phyloP scores from a whole-genome alignment of 1,284 basidiomycete genomes.

The Marasmius fiardii region DNA sequence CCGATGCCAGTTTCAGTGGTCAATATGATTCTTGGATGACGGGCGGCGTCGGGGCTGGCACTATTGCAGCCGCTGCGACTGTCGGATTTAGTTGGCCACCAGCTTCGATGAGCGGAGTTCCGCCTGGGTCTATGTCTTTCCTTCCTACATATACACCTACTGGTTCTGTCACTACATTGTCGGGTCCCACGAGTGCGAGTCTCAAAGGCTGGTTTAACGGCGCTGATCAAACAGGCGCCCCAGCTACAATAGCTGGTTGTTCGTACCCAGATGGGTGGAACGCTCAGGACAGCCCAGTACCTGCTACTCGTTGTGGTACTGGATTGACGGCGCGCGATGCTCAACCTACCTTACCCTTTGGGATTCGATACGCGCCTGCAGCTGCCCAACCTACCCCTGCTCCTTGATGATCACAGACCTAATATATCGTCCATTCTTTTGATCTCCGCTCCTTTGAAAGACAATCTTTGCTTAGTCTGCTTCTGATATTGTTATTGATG shows the following conservation, averaged over 20 bases:
- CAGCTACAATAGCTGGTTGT: conserved; percentile 61
- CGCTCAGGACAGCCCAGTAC: conserved; percentile 41
- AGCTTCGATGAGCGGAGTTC: conserved; percentile 43
- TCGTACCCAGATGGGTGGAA: conserved; percentile 64
- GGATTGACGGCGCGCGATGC: background rate
- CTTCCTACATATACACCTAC: conserved; percentile 76
- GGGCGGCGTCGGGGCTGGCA: conserved; percentile 71
- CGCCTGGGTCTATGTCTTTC: conserved; percentile 33
- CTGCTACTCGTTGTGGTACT: conserved; percentile 41
- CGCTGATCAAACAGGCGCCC: conserved; percentile 50
- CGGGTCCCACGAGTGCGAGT: conserved; percentile 52
- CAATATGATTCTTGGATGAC: conserved; percentile 70
- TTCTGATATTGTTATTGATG: too few relatives aligned
- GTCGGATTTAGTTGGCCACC: conserved; percentile 59
- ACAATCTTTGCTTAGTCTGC: too few relatives aligned
- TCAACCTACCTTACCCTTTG: too few relatives aligned
- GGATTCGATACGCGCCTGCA: too few relatives aligned
- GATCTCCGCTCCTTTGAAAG: too few relatives aligned
- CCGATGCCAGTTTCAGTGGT: conserved; percentile 44
- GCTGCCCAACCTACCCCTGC: too few relatives aligned
- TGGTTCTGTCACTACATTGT: conserved; percentile 54
- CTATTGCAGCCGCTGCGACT: conserved; percentile 46
- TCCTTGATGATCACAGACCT: too few relatives aligned
- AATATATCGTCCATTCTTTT: too few relatives aligned
- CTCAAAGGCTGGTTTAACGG: conserved; percentile 73